These are phyloP conservation scores for Lactarius tabidus DNA, from an alignment of 768 basidiomycete species.

Conservation along the genomic window DNA sequence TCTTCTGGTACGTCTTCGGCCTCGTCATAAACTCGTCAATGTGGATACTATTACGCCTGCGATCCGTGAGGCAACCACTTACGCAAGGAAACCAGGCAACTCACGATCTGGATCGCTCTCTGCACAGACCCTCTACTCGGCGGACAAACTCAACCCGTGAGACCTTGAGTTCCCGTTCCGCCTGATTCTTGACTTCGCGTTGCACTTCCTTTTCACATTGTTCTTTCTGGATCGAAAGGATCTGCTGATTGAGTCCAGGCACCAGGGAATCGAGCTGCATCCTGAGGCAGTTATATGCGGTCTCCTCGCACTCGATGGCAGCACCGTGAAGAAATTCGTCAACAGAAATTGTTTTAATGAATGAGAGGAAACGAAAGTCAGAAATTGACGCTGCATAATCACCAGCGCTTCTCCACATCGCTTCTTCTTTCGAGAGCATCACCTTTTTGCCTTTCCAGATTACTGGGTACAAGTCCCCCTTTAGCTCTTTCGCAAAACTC, in stretches of 20 bases:
- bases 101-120: neutral
- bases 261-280: neutral
- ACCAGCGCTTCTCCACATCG: neutral
- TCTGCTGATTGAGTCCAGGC: neutral
- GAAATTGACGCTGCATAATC: neutral
- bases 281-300: neutral
- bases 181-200: neutral
- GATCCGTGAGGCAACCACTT: too few species aligned
- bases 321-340: neutral
- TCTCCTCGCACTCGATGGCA: neutral
- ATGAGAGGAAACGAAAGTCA: slow-evolving; percentile 4
- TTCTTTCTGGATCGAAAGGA: neutral
- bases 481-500: neutral
- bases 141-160: neutral
- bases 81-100: too few species aligned
- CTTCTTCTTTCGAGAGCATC: neutral
- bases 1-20: neutral
- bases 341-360: neutral
- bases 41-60: neutral
- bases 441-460: too few species aligned
- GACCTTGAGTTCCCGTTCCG: neutral
- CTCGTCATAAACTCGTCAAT: neutral
- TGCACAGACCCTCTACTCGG: neutral
- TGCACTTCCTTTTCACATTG: neutral
- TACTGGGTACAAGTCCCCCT: too few species aligned